phyloP scores from a whole-genome alignment of 495 filamentous ascomycete species.

The Glonium stellatum region DNA sequence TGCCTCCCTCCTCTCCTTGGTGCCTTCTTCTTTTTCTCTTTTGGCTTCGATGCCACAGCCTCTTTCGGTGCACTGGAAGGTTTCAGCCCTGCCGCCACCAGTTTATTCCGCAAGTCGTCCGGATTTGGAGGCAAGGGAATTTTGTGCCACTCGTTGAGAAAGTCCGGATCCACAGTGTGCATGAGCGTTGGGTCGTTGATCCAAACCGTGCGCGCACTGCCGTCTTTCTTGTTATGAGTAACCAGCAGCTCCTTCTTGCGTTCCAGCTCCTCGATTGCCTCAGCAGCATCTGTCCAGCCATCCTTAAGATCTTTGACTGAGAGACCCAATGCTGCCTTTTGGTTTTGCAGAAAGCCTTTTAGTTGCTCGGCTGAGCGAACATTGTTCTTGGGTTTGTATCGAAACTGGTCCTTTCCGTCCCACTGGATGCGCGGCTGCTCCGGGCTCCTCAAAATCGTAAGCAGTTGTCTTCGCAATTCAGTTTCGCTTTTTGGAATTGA shows the following conservation, averaged over 20 bases:
- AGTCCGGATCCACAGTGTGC: conserved; percentile 72
- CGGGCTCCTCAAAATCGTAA: conserved; percentile 35
- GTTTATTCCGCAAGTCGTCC: conserved; percentile 63
- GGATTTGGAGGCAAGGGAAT: conserved; percentile 62
- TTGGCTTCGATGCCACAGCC: conserved; percentile 49
- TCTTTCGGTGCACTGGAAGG: conserved; percentile 48
- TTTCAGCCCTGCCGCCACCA: conserved; percentile 34
- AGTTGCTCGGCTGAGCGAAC: conserved; percentile 69
- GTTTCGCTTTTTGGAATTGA: conserved; percentile 42
- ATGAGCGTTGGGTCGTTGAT: conserved; percentile 71
- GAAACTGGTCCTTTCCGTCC: conserved; percentile 57
- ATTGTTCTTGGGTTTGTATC: conserved; percentile 70
- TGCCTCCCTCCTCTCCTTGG: conserved; percentile 70
- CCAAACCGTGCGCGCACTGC: conserved; percentile 79
- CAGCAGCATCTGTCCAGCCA: conserved; percentile 80
- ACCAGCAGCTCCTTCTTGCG: conserved; percentile 70
- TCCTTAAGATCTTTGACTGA: conserved; percentile 84
- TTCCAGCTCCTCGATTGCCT: conserved; percentile 72
- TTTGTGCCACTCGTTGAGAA: conserved; percentile 73
- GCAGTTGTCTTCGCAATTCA: conserved; percentile 9
- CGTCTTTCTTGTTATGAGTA: conserved; percentile 87
- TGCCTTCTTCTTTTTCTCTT: conserved; percentile 57
- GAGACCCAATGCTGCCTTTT: conserved; percentile 73
- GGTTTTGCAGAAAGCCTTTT: conserved; percentile 68
- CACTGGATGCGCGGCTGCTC: conserved; percentile 39